Conservation (phyloP, 768 basidiomycete genomes). For the Tulasnella sp. region DNA sequence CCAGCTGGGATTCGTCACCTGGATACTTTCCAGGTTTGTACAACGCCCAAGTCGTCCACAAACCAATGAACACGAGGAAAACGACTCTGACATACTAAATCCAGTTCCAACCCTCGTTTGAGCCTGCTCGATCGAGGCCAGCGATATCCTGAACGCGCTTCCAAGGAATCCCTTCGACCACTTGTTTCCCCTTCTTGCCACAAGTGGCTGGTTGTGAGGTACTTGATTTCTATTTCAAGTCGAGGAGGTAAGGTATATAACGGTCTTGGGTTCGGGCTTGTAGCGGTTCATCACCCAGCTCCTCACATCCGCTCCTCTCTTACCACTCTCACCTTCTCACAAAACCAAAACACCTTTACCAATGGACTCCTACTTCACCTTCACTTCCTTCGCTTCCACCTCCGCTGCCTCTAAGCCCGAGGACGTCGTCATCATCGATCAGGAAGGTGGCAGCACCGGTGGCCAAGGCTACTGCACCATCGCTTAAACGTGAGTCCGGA, state of each 20-base stretch:
- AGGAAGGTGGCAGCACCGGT: neutral
- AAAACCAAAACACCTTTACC: neutral
- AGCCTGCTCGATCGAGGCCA: no score
- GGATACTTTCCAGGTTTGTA: no score
- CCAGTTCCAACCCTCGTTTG: no score
- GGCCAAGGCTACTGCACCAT: neutral
- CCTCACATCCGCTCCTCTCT: neutral
- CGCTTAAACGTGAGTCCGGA: neutral
- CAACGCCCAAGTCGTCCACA: no score
- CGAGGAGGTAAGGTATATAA: neutral
- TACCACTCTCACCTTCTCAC: neutral
- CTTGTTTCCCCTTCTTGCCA: no score
- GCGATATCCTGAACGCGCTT: no score
- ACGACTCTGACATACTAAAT: no score
- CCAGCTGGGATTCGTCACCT: no score
- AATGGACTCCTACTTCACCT: conserved; percentile 3
- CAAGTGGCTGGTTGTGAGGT: no score
- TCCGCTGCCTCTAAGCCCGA: neutral
- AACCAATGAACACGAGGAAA: no score
- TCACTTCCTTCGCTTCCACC: neutral
- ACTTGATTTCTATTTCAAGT: no score
- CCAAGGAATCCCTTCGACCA: no score
- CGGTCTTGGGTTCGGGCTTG: neutral
- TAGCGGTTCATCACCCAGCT: neutral
- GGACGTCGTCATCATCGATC: neutral